Base-by-base conservation (phyloP, 129 eudicot species). In the Flaveria sonorensis region DNA sequence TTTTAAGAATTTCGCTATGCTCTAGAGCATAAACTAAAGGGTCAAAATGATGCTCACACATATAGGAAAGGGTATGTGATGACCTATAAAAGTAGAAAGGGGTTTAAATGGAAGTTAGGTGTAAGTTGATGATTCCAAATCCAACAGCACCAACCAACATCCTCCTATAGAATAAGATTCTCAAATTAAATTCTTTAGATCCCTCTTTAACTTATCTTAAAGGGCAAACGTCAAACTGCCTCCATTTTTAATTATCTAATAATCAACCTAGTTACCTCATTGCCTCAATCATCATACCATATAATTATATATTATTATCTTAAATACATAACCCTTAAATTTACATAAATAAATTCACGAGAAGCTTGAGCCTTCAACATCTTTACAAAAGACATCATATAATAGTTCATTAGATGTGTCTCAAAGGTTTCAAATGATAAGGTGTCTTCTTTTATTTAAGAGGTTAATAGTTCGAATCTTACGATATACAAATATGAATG, bases 91-190 rank as follows among this genome's bases (percentile, higher is more conserved):
- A 60, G 73, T 12, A 13, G 7, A 40, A 53, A 79, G 73, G 47
- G 69, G n/a, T n/a, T n/a, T 80, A 40, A 52, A 65, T 36, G 42
- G 0, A 30, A 65, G 16, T 26, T 61, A 51, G 39, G 48, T 67
- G 48, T 55, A 53, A 4, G 10, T 67, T 21, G 62, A 78, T 63
- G 78, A 82, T 82, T 82, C 82, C 79, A 71, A 57, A 77, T 82
- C 75, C 74, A 81, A 81, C 69, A 64, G 59, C 72, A 75, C 79
- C 82, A 60, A 82, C 86, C 79, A 77, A 65, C 79, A 82, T 82
- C 70, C 70, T 68, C 66, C 68, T 40, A 77, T 71, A 78, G 75
- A 82, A 82, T 82, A 82, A 77, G 82, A 82, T 77, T 71, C 79
- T 68, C 13, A 42, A 30, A 68, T 55, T 82, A 39, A 71, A 71